Evolutionary conservation across 805 yeast genomes (phyloP).

Genomic region (Candida berthetii): DNA sequence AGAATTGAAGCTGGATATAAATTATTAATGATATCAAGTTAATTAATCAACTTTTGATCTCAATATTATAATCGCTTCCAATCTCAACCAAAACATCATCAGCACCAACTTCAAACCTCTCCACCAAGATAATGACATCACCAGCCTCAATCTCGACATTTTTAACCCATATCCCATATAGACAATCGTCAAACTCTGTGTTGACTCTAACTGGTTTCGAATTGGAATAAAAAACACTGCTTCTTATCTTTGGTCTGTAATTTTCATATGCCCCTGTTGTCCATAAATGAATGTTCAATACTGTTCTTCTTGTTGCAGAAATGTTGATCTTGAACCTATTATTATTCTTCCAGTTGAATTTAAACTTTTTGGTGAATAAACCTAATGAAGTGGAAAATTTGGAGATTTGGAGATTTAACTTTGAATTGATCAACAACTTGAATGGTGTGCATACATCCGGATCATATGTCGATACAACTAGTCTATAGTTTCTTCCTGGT

Average conservation of each 20-base stretch:
- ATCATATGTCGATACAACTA: constrained; percentile 41
- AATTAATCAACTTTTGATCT: constrained; percentile 1
- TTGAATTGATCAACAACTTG: constrained; percentile 24
- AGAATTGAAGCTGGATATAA: too few species aligned
- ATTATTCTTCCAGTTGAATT: constrained; percentile 32
- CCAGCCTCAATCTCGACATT: constrained; percentile 9
- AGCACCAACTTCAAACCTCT: constrained; percentile 40
- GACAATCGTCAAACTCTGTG: constrained; percentile 33
- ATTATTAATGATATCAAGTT: too few species aligned
- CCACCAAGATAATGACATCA: constrained; percentile 34
- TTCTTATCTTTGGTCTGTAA: constrained; percentile 43
- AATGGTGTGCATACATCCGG: constrained; percentile 23
- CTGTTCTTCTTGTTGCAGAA: constrained; percentile 12
- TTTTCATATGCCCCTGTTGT: constrained; percentile 3
- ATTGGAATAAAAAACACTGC: constrained; percentile 29
- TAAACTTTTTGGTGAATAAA: constrained; percentile 21
- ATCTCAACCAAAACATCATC: constrained; percentile 32
- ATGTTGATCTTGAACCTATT: constrained; percentile 32
- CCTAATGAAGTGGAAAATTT: constrained; percentile 27
- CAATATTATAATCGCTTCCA: constrained; percentile 24
- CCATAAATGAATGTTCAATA: constrained; percentile 13
- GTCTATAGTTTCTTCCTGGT: constrained; percentile 33
- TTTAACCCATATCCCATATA: constrained; percentile 35
- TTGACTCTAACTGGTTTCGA: constrained; percentile 27
- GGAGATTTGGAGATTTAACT: constrained; percentile 5